Conservation (phyloP, 2,329 filamentous ascomycete species). For the Trichoderma polysporum region DNA sequence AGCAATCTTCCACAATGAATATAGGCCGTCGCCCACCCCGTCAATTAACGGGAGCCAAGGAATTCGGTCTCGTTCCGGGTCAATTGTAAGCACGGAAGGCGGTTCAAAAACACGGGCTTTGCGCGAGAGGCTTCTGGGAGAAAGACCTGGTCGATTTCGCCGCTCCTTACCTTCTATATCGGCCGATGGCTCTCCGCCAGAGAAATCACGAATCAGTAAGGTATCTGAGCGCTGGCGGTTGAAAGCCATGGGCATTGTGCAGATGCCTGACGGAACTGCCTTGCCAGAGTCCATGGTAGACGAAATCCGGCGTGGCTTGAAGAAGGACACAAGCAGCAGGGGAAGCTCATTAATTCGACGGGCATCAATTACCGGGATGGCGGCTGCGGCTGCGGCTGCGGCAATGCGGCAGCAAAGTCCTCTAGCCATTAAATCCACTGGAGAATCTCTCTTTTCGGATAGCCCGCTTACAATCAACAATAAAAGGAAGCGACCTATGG, state of each 20-base stretch:
- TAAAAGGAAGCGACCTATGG: slow-evolving; percentile 27
- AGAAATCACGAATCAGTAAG: slow-evolving; percentile 35
- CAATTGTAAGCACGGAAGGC: slow-evolving; percentile 23
- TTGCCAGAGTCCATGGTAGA: slow-evolving; percentile 52
- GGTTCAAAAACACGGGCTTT: slow-evolving; percentile 34
- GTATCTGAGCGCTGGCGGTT: slow-evolving; percentile 47
- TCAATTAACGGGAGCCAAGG: slow-evolving; percentile 24
- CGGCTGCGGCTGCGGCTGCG: neutral
- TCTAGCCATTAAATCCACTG: neutral
- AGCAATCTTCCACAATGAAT: slow-evolving; percentile 36
- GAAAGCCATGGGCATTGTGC: slow-evolving; percentile 52
- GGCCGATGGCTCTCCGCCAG: slow-evolving; percentile 29
- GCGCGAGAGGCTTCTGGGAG: slow-evolving; percentile 29
- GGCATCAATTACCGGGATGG: slow-evolving; percentile 12
- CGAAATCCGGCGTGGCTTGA: slow-evolving; percentile 44
- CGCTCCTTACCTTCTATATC: slow-evolving; percentile 41
- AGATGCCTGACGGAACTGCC: slow-evolving; percentile 54
- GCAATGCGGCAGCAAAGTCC: slow-evolving; percentile 4
- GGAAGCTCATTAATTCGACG: slow-evolving; percentile 29
- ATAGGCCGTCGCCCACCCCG: slow-evolving; percentile 23
- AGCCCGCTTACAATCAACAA: slow-evolving; percentile 19
- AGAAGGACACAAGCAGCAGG: slow-evolving; percentile 35
- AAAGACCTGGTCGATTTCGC: slow-evolving; percentile 36
- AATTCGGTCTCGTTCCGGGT: slow-evolving; percentile 24
- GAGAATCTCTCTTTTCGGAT: neutral